Evolutionary conservation across 164 flowering plant genomes (phyloP).

Genomic region (Amborella trichopoda): DNA sequence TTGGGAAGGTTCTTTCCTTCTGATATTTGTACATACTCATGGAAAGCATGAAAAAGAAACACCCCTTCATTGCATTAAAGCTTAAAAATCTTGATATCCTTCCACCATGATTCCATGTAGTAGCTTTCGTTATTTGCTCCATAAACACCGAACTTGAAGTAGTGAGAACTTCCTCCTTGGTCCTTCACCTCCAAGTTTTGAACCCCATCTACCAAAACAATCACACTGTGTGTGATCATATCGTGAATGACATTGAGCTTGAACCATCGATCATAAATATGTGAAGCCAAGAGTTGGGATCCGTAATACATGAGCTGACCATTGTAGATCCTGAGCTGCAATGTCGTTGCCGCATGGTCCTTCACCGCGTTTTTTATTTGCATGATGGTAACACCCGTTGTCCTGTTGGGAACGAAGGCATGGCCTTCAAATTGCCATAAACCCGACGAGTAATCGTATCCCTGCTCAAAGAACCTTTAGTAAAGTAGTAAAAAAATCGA

Average conservation of each 20-base stretch:
- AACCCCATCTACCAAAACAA: slow-evolving; percentile 19
- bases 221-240: slow-evolving; percentile 10
- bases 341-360: slow-evolving; percentile 1
- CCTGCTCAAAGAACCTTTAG: no score
- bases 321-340: slow-evolving; percentile 11
- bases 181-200: slow-evolving; percentile 10
- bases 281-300: not conserved
- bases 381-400: slow-evolving; percentile 15
- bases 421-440: slow-evolving; percentile 24
- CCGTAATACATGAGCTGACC: slow-evolving; percentile 9
- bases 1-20: no score
- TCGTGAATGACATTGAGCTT: slow-evolving; percentile 27
- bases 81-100: slow-evolving; percentile 17
- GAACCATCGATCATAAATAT: slow-evolving; percentile 26
- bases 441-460: slow-evolving; percentile 24
- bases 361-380: slow-evolving; percentile 7
- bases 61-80: no score
- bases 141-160: slow-evolving; percentile 28
- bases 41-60: no score
- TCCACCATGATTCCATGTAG: slow-evolving; percentile 37
- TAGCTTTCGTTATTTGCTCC: slow-evolving; percentile 10
- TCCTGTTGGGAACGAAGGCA: slow-evolving; percentile 13
- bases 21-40: no score
- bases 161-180: slow-evolving; percentile 14
- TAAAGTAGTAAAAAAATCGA: no score